A percentile compares a stretch with the other conserved stretches of the same genome.
These are phyloP conservation scores for Tuber indicum DNA, from an alignment of 495 filamentous ascomycete genomes.

Conservation along the genomic window DNA sequence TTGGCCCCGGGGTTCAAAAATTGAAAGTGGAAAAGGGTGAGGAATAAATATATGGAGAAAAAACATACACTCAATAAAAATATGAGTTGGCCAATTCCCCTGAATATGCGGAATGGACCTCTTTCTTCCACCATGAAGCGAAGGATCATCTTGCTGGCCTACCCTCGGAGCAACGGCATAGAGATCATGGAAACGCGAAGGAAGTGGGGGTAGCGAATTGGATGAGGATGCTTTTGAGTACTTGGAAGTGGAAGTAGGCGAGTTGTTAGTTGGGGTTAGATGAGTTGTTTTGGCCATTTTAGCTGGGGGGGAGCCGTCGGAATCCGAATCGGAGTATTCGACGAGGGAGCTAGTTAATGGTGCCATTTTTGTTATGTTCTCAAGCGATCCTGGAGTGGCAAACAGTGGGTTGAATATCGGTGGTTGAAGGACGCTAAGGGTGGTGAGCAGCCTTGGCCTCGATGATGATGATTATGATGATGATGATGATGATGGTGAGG, in stretches of 20 bases:
- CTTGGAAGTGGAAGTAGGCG: constrained; percentile 29
- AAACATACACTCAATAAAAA: constrained; percentile 83
- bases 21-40: background rate
- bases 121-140: constrained; percentile 75
- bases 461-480: background rate
- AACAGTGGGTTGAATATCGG: background rate
- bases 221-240: constrained; percentile 5
- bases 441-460: background rate
- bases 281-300: constrained; percentile 23
- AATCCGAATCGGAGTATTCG: constrained; percentile 62
- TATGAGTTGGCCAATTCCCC: constrained; percentile 86
- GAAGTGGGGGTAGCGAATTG: constrained; percentile 68
- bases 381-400: background rate
- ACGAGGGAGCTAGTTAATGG: constrained; percentile 50
- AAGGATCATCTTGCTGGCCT: constrained; percentile 72
- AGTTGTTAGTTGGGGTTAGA: constrained; percentile 31
- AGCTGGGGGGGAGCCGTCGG: constrained; percentile 40
- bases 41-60: constrained; percentile 10
- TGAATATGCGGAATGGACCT: constrained; percentile 74
- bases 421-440: background rate
- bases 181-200: constrained; percentile 74
- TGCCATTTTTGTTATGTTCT: constrained; percentile 8
- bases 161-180: constrained; percentile 73
- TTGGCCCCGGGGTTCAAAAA: background rate
- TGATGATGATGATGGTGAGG: background rate